Base-by-base conservation (phyloP, 1,284 basidiomycete genomes). In the Apiotrichum mycotoxinovorans region DNA sequence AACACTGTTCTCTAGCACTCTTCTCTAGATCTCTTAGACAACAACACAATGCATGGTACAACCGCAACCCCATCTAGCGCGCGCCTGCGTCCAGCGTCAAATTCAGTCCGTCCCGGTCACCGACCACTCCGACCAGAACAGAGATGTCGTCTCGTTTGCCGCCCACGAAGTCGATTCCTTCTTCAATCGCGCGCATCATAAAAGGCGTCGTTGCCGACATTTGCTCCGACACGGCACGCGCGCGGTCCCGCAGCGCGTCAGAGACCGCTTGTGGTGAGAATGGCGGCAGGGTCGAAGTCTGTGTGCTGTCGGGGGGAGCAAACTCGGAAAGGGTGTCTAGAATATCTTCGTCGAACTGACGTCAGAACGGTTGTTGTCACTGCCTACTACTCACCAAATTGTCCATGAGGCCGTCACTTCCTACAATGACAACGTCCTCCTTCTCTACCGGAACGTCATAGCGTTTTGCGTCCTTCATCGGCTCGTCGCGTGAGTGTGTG, bases 381-480 rank as follows among this genome's bases (percentile, higher is more conserved):
- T n/a, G n/a, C n/a, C 26, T 5, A 10, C n/a, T 15, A 63, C 75
- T 58, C 34, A 77, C 76, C 27, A 97, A 79, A 69, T 98, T 98
- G 76, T 98, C 94, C 68, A 88, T 87, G 50, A 97, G 80, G 1
- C 94, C 94, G 71, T 98, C 94, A 35, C 84, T 87, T 3, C 91
- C 88, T 34, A 97, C 83, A 56, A 97, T 88, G 46, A 97, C 84
- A 42, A 97, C 88, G 68, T 97, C 94, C 60, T 90, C 87, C 46
- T 84, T 84, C 66, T 85, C 83, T 5, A 97, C 91, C 22, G 86
- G 85, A 8, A 97, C 79, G 2, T 85, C 85, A 72, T 79, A 81
- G 11, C 86, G 78, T 57, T 87, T 87, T 0, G 92, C 91, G 58
- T 91, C 83, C 58, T 82, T 81, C 73, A 74, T 81, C 56, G 87